Evolutionary conservation across 257 asterid genomes (phyloP).

Genomic region (Penstemon eatonii): DNA sequence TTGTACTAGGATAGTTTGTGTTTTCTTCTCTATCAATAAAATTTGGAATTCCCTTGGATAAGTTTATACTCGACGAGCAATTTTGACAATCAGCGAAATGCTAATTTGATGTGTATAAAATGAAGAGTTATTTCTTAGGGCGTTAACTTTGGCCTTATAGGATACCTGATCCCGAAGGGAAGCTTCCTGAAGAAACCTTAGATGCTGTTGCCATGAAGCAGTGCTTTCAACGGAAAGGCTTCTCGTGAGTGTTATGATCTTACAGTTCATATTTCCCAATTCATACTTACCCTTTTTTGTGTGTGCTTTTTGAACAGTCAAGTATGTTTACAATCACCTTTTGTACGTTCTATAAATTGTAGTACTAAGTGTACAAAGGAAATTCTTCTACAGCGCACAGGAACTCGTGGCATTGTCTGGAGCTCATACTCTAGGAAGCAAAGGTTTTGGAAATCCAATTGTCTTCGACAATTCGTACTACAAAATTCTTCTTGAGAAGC

Average conservation of each 20-base stretch:
- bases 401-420: slow-evolving; percentile 94
- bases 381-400: slow-evolving; percentile 51
- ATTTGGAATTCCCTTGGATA: slow-evolving; percentile 1
- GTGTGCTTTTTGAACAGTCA: background rate
- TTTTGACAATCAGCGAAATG: background rate
- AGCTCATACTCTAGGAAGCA: slow-evolving; percentile 86
- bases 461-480: slow-evolving; percentile 85
- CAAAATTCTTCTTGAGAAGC: slow-evolving; percentile 77
- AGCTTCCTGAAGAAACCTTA: slow-evolving; percentile 83
- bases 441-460: slow-evolving; percentile 86
- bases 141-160: slow-evolving; percentile 37
- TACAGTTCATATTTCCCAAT: slow-evolving; percentile 3
- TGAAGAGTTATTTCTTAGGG: slow-evolving; percentile 13
- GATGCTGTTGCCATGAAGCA: slow-evolving; percentile 66
- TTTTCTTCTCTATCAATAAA: background rate
- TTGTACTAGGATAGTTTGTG: background rate
- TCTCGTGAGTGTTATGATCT: slow-evolving; percentile 64
- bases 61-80: background rate
- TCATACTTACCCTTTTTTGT: slow-evolving; percentile 2
- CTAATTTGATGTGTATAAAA: background rate
- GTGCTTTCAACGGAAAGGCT: slow-evolving; percentile 70
- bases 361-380: slow-evolving; percentile 9
- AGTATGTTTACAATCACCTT: background rate
- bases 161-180: slow-evolving; percentile 87
- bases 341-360: background rate